These are phyloP conservation scores for Hygrocybe punicea DNA, from an alignment of 768 basidiomycete genomes.

Conservation along the genomic window DNA sequence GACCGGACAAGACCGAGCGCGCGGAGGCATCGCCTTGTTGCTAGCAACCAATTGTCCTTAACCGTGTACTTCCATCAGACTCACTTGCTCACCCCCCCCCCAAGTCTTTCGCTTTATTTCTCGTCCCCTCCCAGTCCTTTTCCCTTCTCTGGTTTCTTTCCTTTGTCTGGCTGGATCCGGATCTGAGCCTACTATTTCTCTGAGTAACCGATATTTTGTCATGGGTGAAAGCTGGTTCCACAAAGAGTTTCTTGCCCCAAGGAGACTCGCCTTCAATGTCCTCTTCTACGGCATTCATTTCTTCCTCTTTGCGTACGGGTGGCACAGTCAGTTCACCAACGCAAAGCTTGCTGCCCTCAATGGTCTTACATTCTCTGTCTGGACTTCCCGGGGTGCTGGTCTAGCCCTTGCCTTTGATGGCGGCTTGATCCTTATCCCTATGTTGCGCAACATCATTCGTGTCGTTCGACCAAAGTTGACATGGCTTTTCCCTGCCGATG, in stretches of 20 bases:
- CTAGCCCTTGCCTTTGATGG: constrained; percentile 87
- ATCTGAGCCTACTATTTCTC: constrained; percentile 32
- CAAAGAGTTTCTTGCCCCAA: constrained; percentile 60
- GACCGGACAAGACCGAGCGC: background rate
- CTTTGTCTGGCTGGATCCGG: constrained; percentile 54
- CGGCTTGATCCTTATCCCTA: constrained; percentile 80
- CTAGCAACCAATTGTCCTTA: background rate
- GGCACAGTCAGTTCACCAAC: constrained; percentile 79
- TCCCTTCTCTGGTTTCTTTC: constrained; percentile 19
- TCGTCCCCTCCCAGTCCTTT: constrained; percentile 15
- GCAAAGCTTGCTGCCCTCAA: constrained; percentile 70
- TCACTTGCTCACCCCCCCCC: background rate
- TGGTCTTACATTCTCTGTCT: constrained; percentile 76
- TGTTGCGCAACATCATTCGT: constrained; percentile 86
- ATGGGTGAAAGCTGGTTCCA: constrained; percentile 75
- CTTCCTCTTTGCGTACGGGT: constrained; percentile 78
- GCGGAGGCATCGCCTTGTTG: background rate
- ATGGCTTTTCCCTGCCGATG: constrained; percentile 89
- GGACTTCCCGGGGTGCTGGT: constrained; percentile 88
- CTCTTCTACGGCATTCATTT: constrained; percentile 80
- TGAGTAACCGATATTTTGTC: constrained; percentile 18
- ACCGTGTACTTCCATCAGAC: background rate
- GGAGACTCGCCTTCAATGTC: constrained; percentile 69
- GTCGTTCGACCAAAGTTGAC: constrained; percentile 73
- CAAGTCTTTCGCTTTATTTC: constrained; percentile 8